A percentile compares a stretch with the other conserved stretches of the same genome.
Evolutionary conservation across 306 rosid genomes (phyloP).

Genomic region (Hippophae rhamnoides): DNA sequence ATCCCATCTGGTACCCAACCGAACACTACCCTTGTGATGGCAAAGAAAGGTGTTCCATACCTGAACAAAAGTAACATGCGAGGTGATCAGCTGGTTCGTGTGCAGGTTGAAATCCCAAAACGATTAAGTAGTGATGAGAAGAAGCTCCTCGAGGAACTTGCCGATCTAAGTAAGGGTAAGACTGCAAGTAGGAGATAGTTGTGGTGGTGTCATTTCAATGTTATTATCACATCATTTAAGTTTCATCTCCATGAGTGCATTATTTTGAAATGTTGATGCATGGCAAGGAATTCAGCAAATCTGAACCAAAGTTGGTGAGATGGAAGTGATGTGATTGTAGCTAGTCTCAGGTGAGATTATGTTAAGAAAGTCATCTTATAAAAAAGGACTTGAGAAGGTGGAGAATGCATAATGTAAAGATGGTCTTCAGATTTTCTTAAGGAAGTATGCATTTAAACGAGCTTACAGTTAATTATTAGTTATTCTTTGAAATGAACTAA

Average conservation of each 20-base stretch:
- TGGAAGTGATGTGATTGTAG: too few relatives aligned
- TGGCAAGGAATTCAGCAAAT: too few relatives aligned
- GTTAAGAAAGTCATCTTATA: not conserved
- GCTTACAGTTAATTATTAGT: not conserved
- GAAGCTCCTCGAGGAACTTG: conserved; percentile 82
- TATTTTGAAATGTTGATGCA: not conserved
- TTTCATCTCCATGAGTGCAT: conserved; percentile 3
- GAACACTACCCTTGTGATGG: conserved; percentile 88
- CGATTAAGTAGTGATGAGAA: conserved; percentile 65
- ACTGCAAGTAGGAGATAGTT: conserved; percentile 39
- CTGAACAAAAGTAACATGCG: conserved; percentile 84
- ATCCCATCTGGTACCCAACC: conserved; percentile 84
- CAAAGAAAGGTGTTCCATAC: conserved; percentile 91
- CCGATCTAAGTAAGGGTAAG: conserved; percentile 87
- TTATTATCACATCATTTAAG: not conserved
- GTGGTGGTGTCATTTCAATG: conserved; percentile 2
- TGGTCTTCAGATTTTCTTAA: not conserved
- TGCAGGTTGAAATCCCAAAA: conserved; percentile 96
- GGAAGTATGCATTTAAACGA: not conserved
- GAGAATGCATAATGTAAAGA: not conserved
- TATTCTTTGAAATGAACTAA: conserved; percentile 19
- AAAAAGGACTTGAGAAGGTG: conserved; percentile 9
- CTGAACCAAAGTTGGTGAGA: too few relatives aligned
- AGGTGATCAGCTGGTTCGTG: conserved; percentile 94
- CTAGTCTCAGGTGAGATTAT: too few relatives aligned